Base-by-base conservation (phyloP, 2,329 filamentous ascomycete genomes). In the Penicillium sclerotiorum region DNA sequence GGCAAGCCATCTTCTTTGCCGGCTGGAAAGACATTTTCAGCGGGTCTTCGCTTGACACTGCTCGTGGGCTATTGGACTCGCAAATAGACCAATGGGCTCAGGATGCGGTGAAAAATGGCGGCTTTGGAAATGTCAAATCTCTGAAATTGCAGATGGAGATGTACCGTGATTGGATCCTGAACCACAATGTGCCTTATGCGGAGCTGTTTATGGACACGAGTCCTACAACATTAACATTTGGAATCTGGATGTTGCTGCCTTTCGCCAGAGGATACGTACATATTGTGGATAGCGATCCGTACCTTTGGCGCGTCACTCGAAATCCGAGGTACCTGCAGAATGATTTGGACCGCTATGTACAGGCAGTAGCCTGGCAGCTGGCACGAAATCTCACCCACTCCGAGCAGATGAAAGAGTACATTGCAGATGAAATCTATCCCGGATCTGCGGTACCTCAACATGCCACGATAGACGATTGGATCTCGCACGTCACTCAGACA, bases 321-420 rank as follows among this genome's bases (percentile, higher is more conserved):
- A 44, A 44, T 20, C 41, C 28, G 23, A 15, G 41, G n/a, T 44
- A 44, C 15, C n/a, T 44, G 18, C 28, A 44, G 28, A 44, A 44
- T 25, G 41, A 44, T 8, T 15, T 44, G 0, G 41, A 44, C 18
- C 18, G 41, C 15, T 44, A 25, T 25, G 41, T 30, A 7, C 41
- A 44, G 7, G 41, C 41, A 18, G 41, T 21, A 13, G 30, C 30
- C 8, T 44, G 28, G 17, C 20, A 32, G 20, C 15, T 44, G 12
- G 41, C 28, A 17, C 18, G 41, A 13, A 27, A 25, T 13, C 27
- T 44, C 13, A 11, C 21, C 3, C 20, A 18, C 13, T 28, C 33
- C 13, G 8, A 17, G 1, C 2, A 12, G 4, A 35, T 44, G 28
- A 12, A 18, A 15, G 12, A 33, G 11, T 44, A 44, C 13, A 18